Evolutionary conservation across 495 filamentous ascomycete genomes (phyloP).

Genomic region (Neurospora sp.): DNA sequence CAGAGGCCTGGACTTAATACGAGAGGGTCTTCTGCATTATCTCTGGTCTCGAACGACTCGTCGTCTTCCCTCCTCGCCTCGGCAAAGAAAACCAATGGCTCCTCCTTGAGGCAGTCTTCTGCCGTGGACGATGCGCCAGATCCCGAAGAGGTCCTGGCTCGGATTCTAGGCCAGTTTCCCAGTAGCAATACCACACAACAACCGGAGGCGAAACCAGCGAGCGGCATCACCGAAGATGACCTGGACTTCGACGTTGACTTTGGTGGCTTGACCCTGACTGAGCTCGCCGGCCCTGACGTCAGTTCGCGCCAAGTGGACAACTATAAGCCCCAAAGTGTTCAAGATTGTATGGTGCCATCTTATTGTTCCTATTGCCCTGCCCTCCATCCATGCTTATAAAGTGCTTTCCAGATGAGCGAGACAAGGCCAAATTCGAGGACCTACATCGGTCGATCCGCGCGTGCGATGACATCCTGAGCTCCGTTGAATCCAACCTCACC

Average conservation of each 20-base stretch:
- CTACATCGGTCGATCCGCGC: constrained; percentile 80
- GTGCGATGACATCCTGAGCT: constrained; percentile 87
- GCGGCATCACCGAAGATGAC: constrained; percentile 32
- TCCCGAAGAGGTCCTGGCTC: constrained; percentile 61
- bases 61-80: constrained; percentile 57
- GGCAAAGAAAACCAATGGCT: constrained; percentile 53
- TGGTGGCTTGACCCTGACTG: constrained; percentile 59
- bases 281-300: constrained; percentile 48
- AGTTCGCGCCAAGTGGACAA: constrained; percentile 29
- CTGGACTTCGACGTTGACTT: constrained; percentile 61
- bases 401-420: constrained; percentile 55
- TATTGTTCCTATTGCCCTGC: constrained; percentile 8
- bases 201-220: constrained; percentile 1
- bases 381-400: constrained; percentile 20
- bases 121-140: constrained; percentile 50
- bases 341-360: constrained; percentile 54
- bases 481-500: constrained; percentile 83
- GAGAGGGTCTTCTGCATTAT: constrained; percentile 48
- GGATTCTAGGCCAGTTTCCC: constrained; percentile 51
- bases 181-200: neutral
- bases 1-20: constrained; percentile 51
- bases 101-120: constrained; percentile 48
- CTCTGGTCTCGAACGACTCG: constrained; percentile 62
- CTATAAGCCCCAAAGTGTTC: constrained; percentile 56
- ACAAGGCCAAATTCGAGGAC: constrained; percentile 83